Evolutionary conservation across 306 rosid species (phyloP).

Genomic region (Cucumis melo): DNA sequence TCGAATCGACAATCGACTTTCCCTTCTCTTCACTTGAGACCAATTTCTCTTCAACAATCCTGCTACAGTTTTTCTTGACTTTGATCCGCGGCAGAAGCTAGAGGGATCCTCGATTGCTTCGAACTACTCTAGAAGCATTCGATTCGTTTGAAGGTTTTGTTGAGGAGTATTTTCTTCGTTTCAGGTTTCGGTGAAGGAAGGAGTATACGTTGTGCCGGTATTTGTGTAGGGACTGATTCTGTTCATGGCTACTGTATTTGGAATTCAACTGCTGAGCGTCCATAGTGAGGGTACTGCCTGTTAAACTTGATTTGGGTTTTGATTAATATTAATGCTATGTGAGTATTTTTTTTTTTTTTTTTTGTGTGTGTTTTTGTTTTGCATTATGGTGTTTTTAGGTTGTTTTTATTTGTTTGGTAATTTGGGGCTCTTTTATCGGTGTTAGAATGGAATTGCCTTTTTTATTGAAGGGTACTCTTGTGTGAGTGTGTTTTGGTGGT

Average conservation of each 20-base stretch:
- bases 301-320: background rate
- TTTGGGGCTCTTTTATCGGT: background rate
- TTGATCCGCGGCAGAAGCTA: background rate
- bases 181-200: background rate
- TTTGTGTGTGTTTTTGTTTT: background rate
- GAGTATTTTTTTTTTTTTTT: background rate
- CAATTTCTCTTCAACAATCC: background rate
- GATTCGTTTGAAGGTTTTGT: background rate
- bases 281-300: background rate
- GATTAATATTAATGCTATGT: background rate
- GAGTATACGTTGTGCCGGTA: background rate
- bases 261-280: background rate
- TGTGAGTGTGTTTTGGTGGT: background rate
- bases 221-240: background rate
- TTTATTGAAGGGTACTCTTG: background rate
- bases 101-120: background rate
- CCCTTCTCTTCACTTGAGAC: background rate
- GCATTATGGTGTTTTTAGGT: background rate
- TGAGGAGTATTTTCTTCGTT: background rate
- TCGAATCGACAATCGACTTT: background rate
- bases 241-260: background rate
- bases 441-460: background rate
- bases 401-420: background rate
- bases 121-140: background rate
- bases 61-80: background rate